A percentile compares a stretch with the other conserved stretches of the same genome.
Evolutionary conservation across 2,329 filamentous ascomycete species (phyloP).

Genomic region (Lecanicillium sp.): DNA sequence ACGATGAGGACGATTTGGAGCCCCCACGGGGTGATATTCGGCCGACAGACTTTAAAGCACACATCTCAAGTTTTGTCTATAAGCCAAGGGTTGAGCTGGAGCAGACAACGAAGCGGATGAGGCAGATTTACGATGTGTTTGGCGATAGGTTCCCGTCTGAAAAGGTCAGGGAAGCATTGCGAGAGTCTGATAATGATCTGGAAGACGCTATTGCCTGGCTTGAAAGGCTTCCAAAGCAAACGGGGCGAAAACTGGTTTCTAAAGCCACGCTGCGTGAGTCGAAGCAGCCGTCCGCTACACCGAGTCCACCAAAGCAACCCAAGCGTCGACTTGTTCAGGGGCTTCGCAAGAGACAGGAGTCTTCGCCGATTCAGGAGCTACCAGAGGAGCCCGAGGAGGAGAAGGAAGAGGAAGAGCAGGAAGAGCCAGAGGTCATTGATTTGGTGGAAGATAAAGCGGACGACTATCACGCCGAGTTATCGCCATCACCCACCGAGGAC

Average conservation of each 20-base stretch:
- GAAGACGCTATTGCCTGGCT: slow-evolving; percentile 27
- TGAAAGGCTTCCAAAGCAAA: slow-evolving; percentile 14
- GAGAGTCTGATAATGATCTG: slow-evolving; percentile 22
- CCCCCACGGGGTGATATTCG: slow-evolving; percentile 53
- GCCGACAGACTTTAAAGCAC: slow-evolving; percentile 46
- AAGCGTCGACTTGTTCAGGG: slow-evolving; percentile 29
- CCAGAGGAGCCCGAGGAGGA: background rate
- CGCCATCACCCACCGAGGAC: slow-evolving; percentile 19
- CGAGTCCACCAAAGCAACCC: slow-evolving; percentile 21
- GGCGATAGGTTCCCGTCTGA: slow-evolving; percentile 21
- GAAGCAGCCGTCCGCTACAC: slow-evolving; percentile 12
- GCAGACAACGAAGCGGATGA: slow-evolving; percentile 24
- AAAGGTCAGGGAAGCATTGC: slow-evolving; percentile 24
- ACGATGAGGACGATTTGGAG: slow-evolving; percentile 33
- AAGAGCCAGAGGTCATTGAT: slow-evolving; percentile 17
- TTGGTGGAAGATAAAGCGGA: slow-evolving; percentile 34
- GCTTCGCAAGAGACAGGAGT: slow-evolving; percentile 17
- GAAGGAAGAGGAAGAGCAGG: background rate
- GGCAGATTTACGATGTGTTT: slow-evolving; percentile 28
- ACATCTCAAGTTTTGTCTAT: slow-evolving; percentile 33
- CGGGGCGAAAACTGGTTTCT: slow-evolving; percentile 20
- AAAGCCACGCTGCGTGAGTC: slow-evolving; percentile 18
- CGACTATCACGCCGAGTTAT: slow-evolving; percentile 26
- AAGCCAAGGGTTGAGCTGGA: slow-evolving; percentile 35
- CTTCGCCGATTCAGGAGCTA: slow-evolving; percentile 14